Evolutionary conservation across 768 basidiomycete species (phyloP), one percentile per base, ranked within the genome.

Genomic region (Auricularia sp.): DNA sequence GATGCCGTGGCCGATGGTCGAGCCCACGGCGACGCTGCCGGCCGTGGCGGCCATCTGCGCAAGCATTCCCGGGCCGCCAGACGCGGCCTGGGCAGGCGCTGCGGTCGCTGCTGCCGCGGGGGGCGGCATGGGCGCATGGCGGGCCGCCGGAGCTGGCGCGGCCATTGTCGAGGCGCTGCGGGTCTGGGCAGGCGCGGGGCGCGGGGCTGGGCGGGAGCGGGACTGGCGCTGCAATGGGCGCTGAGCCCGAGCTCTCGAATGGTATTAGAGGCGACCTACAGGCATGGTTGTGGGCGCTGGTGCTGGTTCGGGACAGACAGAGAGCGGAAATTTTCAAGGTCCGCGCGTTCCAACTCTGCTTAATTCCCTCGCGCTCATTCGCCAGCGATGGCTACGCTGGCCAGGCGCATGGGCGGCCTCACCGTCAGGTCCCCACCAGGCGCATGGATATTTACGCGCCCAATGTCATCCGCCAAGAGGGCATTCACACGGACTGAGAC

Each of bases 11-110:
- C 92, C 93, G 67, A 96, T 84, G 64, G 86, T 87, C 7, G 90
- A 93, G 33, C 93, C 93, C 61, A 91, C 79, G 4, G 92, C 93
- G 61, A 95, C 92, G 64, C 90, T 90, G 66, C 92, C 93, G 34
- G 92, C 93, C 5, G 93, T 92, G 4, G 90, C 88, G 63, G 91
- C 91, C 90, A 93, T 93, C 71, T 90, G 88, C 0, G 84, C 81
- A 18, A 93, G 64, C 81, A 93, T 79, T 14, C 91, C 91, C 1
- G 91, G 56, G 34, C 56, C 56, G 16, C 16, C 6, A 7, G 56
- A 59, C 23, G 91, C 66, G 82, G 78, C 66, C 79, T 71, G 1
- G 6, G 56, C 56, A 7, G 56, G 29, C 7, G 81, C 74, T 56
- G 74, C 67, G 12, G 70, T 65, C 12, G 75, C 68, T 2, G 74